Evolutionary conservation across 139 green algal species (phyloP), one percentile per base, ranked within the genome.

Genomic region (Coccomyxa sp.): DNA sequence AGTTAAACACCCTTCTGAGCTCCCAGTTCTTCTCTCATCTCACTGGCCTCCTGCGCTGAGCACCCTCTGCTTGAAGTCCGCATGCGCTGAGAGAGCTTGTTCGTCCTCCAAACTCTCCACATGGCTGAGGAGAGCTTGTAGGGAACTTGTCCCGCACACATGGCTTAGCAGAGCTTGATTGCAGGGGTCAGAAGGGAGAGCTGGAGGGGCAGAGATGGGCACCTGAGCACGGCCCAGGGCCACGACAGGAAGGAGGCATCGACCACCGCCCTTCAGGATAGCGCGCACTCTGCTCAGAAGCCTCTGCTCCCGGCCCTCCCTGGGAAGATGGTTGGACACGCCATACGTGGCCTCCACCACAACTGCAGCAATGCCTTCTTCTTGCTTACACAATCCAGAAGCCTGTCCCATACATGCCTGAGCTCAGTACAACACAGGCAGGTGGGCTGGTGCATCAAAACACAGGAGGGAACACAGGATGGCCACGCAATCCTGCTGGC

Each of bases 11-110:
- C 0, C 89, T 88, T 78, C 97, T 87, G 27, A 76, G 73, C 73
- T 89, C 78, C 96, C 96, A 99, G 86, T 97, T 91, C 77, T 99
- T 95, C 72, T 99, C 95, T 55, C 99, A 81, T 68, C 99, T 93
- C 58, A 99, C 88, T n/a, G n/a, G n/a, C n/a, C n/a, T n/a, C n/a
- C n/a, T n/a, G n/a, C n/a, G n/a, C n/a, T 76, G 12, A 37, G 71
- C 33, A 29, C 14, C 44, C 37, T n/a, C 71, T 76, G 12, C 29
- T 76, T n/a, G n/a, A n/a, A n/a, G n/a, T n/a, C n/a, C n/a, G n/a
- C n/a, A n/a, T n/a, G n/a, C n/a, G n/a, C n/a, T n/a, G n/a, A n/a
- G n/a, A n/a, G n/a, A 33, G 24, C 68, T 39, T 33, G n/a, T 31
- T 12, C 68, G 12, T 12, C 68, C 18, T 16, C 68, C 68, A 74